phyloP scores from a whole-genome alignment of 2,329 filamentous ascomycete species.

The Paraphoma sp. region DNA sequence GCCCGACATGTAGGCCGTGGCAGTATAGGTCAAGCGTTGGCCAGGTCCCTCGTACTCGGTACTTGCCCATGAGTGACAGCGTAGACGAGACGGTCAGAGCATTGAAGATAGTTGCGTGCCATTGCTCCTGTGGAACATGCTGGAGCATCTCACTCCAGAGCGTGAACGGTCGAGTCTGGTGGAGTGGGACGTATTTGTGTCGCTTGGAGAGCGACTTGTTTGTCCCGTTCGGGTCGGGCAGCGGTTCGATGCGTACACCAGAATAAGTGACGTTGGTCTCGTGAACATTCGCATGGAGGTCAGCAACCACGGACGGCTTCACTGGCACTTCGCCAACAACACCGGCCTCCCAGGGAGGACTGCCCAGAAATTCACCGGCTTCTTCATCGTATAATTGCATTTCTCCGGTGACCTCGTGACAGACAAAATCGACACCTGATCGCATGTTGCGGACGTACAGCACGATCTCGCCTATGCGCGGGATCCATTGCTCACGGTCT shows the following conservation, averaged over 20 bases:
- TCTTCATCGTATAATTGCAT: slow-evolving; percentile 32
- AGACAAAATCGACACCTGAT: slow-evolving; percentile 34
- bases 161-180: slow-evolving; percentile 62
- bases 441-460: slow-evolving; percentile 55
- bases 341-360: slow-evolving; percentile 63
- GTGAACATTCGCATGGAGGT: slow-evolving; percentile 53
- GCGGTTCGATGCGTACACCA: slow-evolving; percentile 64
- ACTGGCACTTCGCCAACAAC: slow-evolving; percentile 60
- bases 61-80: slow-evolving; percentile 60
- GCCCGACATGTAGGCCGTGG: slow-evolving; percentile 62
- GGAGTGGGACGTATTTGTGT: slow-evolving; percentile 62
- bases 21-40: slow-evolving; percentile 61
- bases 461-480: slow-evolving; percentile 64
- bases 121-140: slow-evolving; percentile 47
- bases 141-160: slow-evolving; percentile 60
- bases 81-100: slow-evolving; percentile 62
- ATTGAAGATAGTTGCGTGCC: slow-evolving; percentile 62
- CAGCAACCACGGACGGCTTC: slow-evolving; percentile 51
- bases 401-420: slow-evolving; percentile 26
- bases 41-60: slow-evolving; percentile 62
- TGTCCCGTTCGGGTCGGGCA: slow-evolving; percentile 57
- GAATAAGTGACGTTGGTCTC: slow-evolving; percentile 55
- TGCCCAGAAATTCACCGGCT: slow-evolving; percentile 38
- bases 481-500: slow-evolving; percentile 58
- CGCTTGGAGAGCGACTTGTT: slow-evolving; percentile 61